phyloP scores from a whole-genome alignment of 495 filamentous ascomycete species.

The Annulohypoxylon stygium region DNA sequence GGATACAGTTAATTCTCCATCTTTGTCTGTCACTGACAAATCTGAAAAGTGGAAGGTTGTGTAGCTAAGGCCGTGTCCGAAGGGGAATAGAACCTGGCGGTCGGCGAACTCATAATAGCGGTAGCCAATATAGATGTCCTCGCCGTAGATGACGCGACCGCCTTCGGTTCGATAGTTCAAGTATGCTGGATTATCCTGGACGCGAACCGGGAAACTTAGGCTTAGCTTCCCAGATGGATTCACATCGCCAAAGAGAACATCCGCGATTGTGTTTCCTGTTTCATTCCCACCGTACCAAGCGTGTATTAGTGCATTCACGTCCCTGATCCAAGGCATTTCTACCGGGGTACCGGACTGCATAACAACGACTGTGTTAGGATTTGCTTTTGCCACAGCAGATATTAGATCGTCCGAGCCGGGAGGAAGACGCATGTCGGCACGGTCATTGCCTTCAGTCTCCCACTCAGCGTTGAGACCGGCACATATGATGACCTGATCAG shows the following conservation, averaged over 20 bases:
- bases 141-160: constrained; percentile 78
- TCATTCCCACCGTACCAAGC: constrained; percentile 79
- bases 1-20: constrained; percentile 59
- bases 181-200: constrained; percentile 81
- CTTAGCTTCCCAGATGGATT: constrained; percentile 77
- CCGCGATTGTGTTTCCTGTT: constrained; percentile 74
- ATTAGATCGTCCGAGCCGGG: constrained; percentile 71
- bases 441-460: constrained; percentile 81
- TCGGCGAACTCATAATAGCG: constrained; percentile 78
- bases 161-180: constrained; percentile 79
- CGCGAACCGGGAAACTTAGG: constrained; percentile 72
- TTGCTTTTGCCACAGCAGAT: constrained; percentile 66
- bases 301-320: constrained; percentile 68
- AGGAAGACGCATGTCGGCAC: constrained; percentile 74
- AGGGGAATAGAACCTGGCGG: constrained; percentile 74
- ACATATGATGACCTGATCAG: constrained; percentile 77
- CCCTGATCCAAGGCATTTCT: constrained; percentile 75
- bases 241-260: constrained; percentile 75
- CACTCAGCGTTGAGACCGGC: constrained; percentile 78
- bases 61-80: constrained; percentile 82
- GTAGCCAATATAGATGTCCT: constrained; percentile 83
- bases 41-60: constrained; percentile 73
- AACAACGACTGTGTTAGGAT: constrained; percentile 74
- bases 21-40: constrained; percentile 55
- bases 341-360: constrained; percentile 80